A percentile compares a stretch with the other conserved stretches of the same genome.
Conservation (phyloP, 495 filamentous ascomycete genomes). For the Penicillium ucsense region DNA sequence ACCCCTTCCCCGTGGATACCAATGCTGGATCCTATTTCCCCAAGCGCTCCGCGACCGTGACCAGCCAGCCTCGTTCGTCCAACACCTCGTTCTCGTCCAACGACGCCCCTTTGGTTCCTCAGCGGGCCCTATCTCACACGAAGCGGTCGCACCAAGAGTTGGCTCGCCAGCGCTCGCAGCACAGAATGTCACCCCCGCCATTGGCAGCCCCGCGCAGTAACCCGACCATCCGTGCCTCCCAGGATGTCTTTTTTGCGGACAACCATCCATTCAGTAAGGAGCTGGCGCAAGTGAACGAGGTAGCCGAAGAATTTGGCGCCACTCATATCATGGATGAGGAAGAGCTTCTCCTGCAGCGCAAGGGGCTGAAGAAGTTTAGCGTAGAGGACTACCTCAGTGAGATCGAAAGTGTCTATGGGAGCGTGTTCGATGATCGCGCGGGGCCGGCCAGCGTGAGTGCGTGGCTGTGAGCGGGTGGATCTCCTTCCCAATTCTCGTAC, state of each 20-base stretch:
- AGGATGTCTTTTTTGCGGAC: conserved; percentile 36
- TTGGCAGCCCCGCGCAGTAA: conserved; percentile 25
- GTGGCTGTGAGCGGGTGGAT: conserved; percentile 31
- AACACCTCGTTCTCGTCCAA: conserved; percentile 34
- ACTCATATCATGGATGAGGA: conserved; percentile 59
- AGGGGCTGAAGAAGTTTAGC: conserved; percentile 63
- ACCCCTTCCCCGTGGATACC: conserved; percentile 52
- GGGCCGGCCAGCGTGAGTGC: conserved; percentile 25
- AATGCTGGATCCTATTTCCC: conserved; percentile 68
- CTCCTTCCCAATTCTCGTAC: not conserved
- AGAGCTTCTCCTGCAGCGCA: conserved; percentile 51
- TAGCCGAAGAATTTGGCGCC: conserved; percentile 77
- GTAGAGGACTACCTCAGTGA: conserved; percentile 79
- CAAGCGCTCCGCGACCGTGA: conserved; percentile 34
- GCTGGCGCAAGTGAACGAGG: conserved; percentile 45
- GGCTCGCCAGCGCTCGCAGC: conserved; percentile 57
- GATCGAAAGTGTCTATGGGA: conserved; percentile 59
- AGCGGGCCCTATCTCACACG: conserved; percentile 72
- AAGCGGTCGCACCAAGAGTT: conserved; percentile 64
- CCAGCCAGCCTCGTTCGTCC: conserved; percentile 33
- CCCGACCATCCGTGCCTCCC: conserved; percentile 25
- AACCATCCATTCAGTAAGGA: conserved; percentile 44
- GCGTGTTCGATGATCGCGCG: conserved; percentile 37
- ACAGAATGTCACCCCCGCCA: conserved; percentile 36
- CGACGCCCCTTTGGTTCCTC: conserved; percentile 57